A percentile compares a stretch with the other conserved stretches of the same genome.
These are phyloP conservation scores for Quillaja saponaria DNA, from an alignment of 306 rosid species.

Conservation along the genomic window DNA sequence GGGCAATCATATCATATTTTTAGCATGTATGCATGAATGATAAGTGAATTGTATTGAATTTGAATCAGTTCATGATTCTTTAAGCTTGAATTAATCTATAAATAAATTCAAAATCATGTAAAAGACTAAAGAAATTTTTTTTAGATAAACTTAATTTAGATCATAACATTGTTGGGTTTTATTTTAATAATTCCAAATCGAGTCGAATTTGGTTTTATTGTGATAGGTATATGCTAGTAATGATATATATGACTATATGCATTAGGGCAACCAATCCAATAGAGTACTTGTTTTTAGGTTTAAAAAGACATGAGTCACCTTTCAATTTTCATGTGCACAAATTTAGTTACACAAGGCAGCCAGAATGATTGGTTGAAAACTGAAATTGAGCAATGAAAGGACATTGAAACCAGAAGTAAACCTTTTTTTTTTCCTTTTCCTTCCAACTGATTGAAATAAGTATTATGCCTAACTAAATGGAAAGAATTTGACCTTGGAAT, in stretches of 20 bases:
- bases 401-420: neutral
- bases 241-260: neutral
- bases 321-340: constrained; percentile 11
- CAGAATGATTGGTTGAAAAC: neutral
- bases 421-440: constrained; percentile 18
- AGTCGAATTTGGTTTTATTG: too few species aligned
- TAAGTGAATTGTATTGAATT: too few species aligned
- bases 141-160: too few species aligned
- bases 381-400: neutral
- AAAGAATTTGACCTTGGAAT: neutral
- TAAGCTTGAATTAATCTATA: too few species aligned
- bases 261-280: constrained; percentile 6
- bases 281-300: constrained; percentile 5
- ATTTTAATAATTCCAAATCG: too few species aligned
- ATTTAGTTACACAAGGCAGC: neutral
- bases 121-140: too few species aligned
- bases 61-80: too few species aligned
- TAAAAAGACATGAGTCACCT: constrained; percentile 1
- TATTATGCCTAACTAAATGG: constrained; percentile 3
- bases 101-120: too few species aligned
- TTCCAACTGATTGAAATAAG: constrained; percentile 11
- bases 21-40: too few species aligned
- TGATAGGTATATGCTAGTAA: too few species aligned
- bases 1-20: too few species aligned
- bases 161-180: too few species aligned